Percentiles rank a stretch among this genome's conserved stretches.
Evolutionary conservation across 2,329 filamentous ascomycete species (phyloP).

Genomic region (Colletotrichum simmondsii): DNA sequence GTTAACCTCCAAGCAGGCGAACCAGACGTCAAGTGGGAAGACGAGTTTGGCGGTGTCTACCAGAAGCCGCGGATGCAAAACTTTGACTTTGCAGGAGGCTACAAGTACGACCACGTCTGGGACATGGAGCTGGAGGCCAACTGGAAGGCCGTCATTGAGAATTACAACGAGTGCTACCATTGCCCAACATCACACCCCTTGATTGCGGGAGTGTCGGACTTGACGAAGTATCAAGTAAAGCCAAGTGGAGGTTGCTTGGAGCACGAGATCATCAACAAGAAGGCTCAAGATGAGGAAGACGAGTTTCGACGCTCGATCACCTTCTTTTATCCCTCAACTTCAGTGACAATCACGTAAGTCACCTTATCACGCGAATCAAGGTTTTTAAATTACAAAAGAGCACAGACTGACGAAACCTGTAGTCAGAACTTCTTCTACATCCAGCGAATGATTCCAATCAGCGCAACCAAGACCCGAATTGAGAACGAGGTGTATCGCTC

Average conservation of each 20-base stretch:
- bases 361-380: conserved; percentile 26
- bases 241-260: conserved; percentile 47
- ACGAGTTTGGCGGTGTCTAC: conserved; percentile 48
- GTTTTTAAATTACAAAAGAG: not conserved
- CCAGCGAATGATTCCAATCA: conserved; percentile 59
- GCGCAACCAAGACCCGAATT: conserved; percentile 53
- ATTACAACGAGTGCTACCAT: conserved; percentile 62
- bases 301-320: conserved; percentile 28
- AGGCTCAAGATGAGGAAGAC: conserved; percentile 45
- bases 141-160: conserved; percentile 56
- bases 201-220: conserved; percentile 54
- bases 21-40: conserved; percentile 54
- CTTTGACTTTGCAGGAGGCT: conserved; percentile 40
- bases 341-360: conserved; percentile 44
- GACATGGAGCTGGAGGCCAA: conserved; percentile 48
- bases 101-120: conserved; percentile 44
- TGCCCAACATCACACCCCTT: conserved; percentile 60
- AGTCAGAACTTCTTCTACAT: conserved; percentile 62
- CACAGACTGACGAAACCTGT: conserved; percentile 47
- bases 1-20: conserved; percentile 56
- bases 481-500: conserved; percentile 64
- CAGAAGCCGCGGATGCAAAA: conserved; percentile 37
- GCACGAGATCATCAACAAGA: conserved; percentile 49
- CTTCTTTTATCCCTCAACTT: conserved; percentile 23
- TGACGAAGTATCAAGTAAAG: conserved; percentile 55